phyloP scores from a whole-genome alignment of 331 rosid species.

The Prunus yedoensis region DNA sequence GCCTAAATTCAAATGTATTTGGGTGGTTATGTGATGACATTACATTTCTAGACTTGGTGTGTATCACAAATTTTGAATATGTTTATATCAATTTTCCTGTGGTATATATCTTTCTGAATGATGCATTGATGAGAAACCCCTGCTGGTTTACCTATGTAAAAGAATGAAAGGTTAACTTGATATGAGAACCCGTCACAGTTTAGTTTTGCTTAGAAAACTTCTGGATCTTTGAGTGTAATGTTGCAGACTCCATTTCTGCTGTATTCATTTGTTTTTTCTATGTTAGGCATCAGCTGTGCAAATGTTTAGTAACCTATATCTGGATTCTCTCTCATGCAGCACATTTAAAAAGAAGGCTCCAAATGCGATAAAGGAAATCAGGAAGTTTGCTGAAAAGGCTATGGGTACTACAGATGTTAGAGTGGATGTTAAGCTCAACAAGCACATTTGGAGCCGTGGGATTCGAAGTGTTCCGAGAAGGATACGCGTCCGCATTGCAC shows the following conservation, averaged over 20 bases:
- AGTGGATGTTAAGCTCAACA: constrained; percentile 36
- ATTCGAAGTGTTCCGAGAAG: constrained; percentile 32
- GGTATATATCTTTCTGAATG: neutral
- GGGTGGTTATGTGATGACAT: neutral
- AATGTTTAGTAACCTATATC: neutral
- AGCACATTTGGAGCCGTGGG: constrained; percentile 33
- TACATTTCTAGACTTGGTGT: neutral
- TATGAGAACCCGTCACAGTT: neutral
- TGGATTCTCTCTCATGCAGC: neutral
- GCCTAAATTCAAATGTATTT: neutral
- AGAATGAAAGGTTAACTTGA: neutral
- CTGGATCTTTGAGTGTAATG: neutral
- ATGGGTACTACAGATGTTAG: constrained; percentile 31
- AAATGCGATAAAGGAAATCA: constrained; percentile 27
- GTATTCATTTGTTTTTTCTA: neutral
- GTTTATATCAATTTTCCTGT: neutral
- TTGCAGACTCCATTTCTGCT: neutral
- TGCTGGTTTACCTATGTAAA: neutral
- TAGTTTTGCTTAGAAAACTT: neutral
- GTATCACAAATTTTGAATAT: neutral
- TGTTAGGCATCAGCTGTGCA: neutral
- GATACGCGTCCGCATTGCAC: constrained; percentile 21
- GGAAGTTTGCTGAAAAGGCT: constrained; percentile 31
- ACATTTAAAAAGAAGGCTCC: constrained; percentile 36
- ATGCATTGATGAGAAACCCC: neutral